Base-by-base conservation (phyloP, 2,329 filamentous ascomycete genomes). In the Clathrospora elynae region DNA sequence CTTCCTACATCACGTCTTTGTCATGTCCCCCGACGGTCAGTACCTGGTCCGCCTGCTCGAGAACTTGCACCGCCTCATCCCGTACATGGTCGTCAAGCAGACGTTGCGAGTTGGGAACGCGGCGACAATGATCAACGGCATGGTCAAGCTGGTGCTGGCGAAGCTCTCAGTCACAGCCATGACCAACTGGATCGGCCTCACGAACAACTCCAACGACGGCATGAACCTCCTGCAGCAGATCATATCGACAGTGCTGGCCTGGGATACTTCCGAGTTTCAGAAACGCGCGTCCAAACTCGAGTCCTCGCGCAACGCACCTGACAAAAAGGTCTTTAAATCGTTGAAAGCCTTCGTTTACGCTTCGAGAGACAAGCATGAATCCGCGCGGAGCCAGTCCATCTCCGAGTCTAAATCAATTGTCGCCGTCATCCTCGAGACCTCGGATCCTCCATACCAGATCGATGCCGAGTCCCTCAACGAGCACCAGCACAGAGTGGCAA, bases 181-280 rank as follows among this genome's bases (percentile, higher is more conserved):
- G 35, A 89, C 88, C 4, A 91, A 90, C 64, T 92, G 86, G 85
- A 78, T 91, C 8, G 87, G 88, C 0, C 66, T 89, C 25, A 90
- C 85, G 0, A 79, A 81, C 32, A 82, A 82, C 32, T 80, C 84
- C 0, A 83, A 89, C 49, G 86, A 90, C 54, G 88, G 88, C 32
- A 88, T 89, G 86, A 93, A 91, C 62, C 67, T 92, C 6, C 67
- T 93, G 53, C 88, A 92, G 67, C 76, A 79, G 71, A 90, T 93
- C 50, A 83, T 92, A 14, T 86, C 83, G 0, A 79, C 86, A 3
- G 83, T 90, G 0, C 70, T 91, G 8, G 78, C 80, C 4, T 90
- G 86, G 84, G 88, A 93, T 57, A 81, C 81, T 5, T 73, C 76
- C 24, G 86, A 89, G 50, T 85, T 90, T 49, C 81, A 82, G 46